Percentiles rank a stretch among this genome's conserved stretches.
Evolutionary conservation across 176 grass and related monocot genomes (phyloP).

Genomic region (Carex parvula): DNA sequence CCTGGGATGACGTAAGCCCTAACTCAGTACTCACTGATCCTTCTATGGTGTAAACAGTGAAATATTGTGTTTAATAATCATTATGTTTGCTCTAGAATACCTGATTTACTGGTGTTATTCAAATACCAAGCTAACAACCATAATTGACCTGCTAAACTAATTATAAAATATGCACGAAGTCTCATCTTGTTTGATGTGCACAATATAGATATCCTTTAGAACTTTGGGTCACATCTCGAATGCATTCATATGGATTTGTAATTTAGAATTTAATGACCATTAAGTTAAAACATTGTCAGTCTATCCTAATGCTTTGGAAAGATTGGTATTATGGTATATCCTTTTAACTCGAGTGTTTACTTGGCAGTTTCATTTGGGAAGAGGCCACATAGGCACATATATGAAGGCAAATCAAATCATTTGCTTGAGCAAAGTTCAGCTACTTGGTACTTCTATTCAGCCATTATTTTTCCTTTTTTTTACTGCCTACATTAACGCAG

Average conservation of each 20-base stretch:
- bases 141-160: not conserved
- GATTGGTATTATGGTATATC: not conserved
- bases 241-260: not conserved
- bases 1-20: conserved; percentile 74
- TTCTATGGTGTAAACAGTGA: not conserved
- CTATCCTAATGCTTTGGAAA: not conserved
- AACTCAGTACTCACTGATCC: not conserved
- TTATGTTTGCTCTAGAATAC: not conserved
- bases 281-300: not conserved
- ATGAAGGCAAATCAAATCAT: conserved; percentile 77
- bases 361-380: conserved; percentile 88
- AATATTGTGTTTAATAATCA: not conserved
- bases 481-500: conserved; percentile 18
- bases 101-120: not conserved
- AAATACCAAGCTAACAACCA: not conserved
- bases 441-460: conserved; percentile 46
- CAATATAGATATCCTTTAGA: not conserved
- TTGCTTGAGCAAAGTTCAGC: conserved; percentile 78
- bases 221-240: not conserved
- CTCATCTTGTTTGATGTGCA: not conserved
- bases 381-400: conserved; percentile 83
- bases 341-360: conserved; percentile 21
- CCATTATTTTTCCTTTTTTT: conserved; percentile 5
- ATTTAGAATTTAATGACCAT: not conserved
- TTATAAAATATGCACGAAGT: not conserved